Evolutionary conservation across 2,329 filamentous ascomycete species (phyloP), one percentile per base, ranked within the genome.

Genomic region (Lasiodiplodia gonubiensis): DNA sequence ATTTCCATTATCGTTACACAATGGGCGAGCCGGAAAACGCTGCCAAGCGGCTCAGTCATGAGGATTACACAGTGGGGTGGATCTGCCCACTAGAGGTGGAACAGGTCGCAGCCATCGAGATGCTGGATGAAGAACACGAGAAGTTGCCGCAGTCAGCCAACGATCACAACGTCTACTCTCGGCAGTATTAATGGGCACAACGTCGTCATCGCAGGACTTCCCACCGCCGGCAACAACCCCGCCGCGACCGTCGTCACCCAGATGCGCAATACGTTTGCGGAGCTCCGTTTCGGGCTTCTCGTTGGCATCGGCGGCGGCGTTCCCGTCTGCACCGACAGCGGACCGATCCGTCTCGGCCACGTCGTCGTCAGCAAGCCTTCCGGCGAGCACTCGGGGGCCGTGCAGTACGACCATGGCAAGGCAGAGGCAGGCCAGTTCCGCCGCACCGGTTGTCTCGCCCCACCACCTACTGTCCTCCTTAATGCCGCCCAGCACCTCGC

Each of bases 261-360:
- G 4, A 59, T 42, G 54, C 8, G 25, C 16, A 48, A 16, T 11
- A 72, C 68, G 35, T 74, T 75, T 35, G 64, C 49, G 53, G 33
- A 54, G 30, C 68, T 66, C 42, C 21, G 68, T 6, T 71, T 72
- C 23, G 71, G 70, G 23, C 64, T 74, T 2, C 69, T 74, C 63
- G 71, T 74, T 3, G 73, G 73, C 8, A 73, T 74, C 21, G 70
- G 69, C 2, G 71, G 73, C 10, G 74, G 73, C 10, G 71, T 73
- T 10, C 71, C 70, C 25, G 71, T 49, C 37, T 8, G 4, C 3
- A 39, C 35, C 6, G n/a, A 35, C 21, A 25, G 55, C 39, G 27
- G 14, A 0, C 33, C n/a, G 21, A 69, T 74, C 10, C 71, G 74
- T 4, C 72, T 75, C 8, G 74, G 74, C 3, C 73, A 76, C 59